phyloP scores from a whole-genome alignment of 495 filamentous ascomycete genomes.

The Aspergillus ellipticus region DNA sequence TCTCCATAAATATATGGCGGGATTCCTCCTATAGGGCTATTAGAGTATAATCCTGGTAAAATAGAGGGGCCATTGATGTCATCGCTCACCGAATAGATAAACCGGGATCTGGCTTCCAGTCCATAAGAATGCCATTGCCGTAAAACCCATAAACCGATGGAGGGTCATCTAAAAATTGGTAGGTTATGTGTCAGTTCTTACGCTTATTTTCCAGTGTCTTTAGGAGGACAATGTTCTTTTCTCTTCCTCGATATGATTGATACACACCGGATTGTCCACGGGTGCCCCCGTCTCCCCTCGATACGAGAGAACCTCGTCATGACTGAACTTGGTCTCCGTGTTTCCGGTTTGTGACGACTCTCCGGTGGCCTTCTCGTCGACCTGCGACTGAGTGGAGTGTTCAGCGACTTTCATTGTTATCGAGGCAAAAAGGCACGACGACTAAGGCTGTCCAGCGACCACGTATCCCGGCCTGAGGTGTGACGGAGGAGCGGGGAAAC shows the following conservation, averaged over 20 bases:
- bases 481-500: neutral
- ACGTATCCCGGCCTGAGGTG: neutral
- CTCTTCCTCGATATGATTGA: neutral
- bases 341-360: constrained; percentile 16
- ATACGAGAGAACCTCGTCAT: constrained; percentile 23
- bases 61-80: neutral
- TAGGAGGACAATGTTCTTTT: neutral
- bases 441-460: neutral
- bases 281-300: constrained; percentile 22
- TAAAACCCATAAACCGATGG: constrained; percentile 54
- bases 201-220: too few relatives aligned
- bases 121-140: constrained; percentile 64
- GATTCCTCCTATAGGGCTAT: constrained; percentile 43
- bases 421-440: neutral
- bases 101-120: constrained; percentile 63
- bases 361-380: constrained; percentile 25
- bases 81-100: constrained; percentile 52
- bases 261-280: constrained; percentile 13
- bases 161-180: constrained; percentile 48
- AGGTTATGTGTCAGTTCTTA: neutral
- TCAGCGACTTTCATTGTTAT: constrained; percentile 7
- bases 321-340: constrained; percentile 20
- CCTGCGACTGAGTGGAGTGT: constrained; percentile 14
- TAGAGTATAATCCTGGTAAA: neutral
- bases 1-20: constrained; percentile 62